Evolutionary conservation across 768 basidiomycete species (phyloP).

Genomic region (Suillus ampliporus): DNA sequence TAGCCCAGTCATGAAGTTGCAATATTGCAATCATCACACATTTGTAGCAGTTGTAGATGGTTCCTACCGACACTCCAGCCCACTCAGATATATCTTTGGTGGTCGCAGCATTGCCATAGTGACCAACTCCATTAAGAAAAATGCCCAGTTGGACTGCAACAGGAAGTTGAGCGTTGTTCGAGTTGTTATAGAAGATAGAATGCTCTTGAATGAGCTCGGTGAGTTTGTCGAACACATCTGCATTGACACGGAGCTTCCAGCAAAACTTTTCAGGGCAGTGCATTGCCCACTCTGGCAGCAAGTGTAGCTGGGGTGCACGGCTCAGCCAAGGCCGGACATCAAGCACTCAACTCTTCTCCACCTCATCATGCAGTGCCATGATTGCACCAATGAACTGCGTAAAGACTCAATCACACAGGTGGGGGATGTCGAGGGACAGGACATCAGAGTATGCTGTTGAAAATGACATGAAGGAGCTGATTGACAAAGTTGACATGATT

Average conservation of each 20-base stretch:
- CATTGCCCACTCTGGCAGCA: slow-evolving; percentile 6
- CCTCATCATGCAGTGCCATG: neutral
- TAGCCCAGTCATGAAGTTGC: slow-evolving; percentile 8
- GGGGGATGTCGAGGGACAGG: neutral
- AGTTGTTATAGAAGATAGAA: slow-evolving; percentile 30
- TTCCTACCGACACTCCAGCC: slow-evolving; percentile 14
- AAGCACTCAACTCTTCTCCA: neutral
- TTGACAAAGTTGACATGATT: neutral
- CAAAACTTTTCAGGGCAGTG: neutral
- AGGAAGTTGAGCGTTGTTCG: slow-evolving; percentile 10
- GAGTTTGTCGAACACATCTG: slow-evolving; percentile 30
- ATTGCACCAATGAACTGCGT: neutral
- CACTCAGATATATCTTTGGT: slow-evolving; percentile 10
- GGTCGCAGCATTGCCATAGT: slow-evolving; percentile 11
- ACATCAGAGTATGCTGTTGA: neutral
- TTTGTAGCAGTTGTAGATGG: slow-evolving; percentile 13
- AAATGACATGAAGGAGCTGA: neutral
- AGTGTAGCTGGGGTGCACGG: slow-evolving; percentile 7
- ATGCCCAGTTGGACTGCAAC: neutral
- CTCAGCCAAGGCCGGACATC: neutral
- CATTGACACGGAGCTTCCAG: slow-evolving; percentile 32
- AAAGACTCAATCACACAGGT: neutral
- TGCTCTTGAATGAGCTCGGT: slow-evolving; percentile 23
- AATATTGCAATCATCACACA: slow-evolving; percentile 12
- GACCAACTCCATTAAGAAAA: slow-evolving; percentile 9